Percentiles rank a stretch among this genome's conserved stretches.
These are phyloP conservation scores for Alternaria angustiovoidea DNA, from an alignment of 2,329 filamentous ascomycete genomes.

Conservation along the genomic window DNA sequence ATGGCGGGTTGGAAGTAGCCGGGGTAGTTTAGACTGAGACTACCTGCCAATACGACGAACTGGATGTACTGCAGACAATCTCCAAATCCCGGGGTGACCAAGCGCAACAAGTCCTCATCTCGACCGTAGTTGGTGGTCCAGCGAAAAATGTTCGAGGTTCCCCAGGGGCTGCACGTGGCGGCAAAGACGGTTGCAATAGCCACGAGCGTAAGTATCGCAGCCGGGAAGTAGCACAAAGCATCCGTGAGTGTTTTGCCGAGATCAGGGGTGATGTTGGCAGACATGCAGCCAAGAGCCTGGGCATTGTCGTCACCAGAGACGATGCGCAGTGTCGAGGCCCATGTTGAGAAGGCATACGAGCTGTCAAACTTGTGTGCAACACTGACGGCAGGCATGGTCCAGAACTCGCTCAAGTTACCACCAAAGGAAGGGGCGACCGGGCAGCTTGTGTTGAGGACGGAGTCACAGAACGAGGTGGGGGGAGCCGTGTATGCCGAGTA, in stretches of 20 bases:
- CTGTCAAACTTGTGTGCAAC: slow-evolving; percentile 78
- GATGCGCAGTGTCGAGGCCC: slow-evolving; percentile 76
- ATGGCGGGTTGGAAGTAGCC: slow-evolving; percentile 93
- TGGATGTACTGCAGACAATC: slow-evolving; percentile 98
- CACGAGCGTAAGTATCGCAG: slow-evolving; percentile 79
- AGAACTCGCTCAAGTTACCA: slow-evolving; percentile 61
- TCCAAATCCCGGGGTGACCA: slow-evolving; percentile 95
- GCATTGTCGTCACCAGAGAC: slow-evolving; percentile 73
- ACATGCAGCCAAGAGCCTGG: slow-evolving; percentile 79
- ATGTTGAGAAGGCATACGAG: slow-evolving; percentile 86
- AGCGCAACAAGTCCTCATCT: slow-evolving; percentile 86
- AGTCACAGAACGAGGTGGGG: slow-evolving; percentile 69
- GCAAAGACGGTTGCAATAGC: slow-evolving; percentile 84
- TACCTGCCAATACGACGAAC: slow-evolving; percentile 87
- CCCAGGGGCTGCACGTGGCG: slow-evolving; percentile 92
- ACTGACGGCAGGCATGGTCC: slow-evolving; percentile 73
- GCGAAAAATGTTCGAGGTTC: slow-evolving; percentile 85
- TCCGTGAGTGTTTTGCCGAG: slow-evolving; percentile 74
- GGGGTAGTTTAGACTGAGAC: slow-evolving; percentile 85
- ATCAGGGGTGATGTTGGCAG: slow-evolving; percentile 82
- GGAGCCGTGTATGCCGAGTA: slow-evolving; percentile 72
- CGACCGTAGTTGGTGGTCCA: slow-evolving; percentile 99
- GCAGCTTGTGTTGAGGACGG: slow-evolving; percentile 63
- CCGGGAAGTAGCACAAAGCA: slow-evolving; percentile 77
- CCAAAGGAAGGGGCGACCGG: slow-evolving; percentile 79